A percentile compares a stretch with the other conserved stretches of the same genome.
phyloP scores from a whole-genome alignment of 1,139 yeast species.

The Magnusiomyces ingens region DNA sequence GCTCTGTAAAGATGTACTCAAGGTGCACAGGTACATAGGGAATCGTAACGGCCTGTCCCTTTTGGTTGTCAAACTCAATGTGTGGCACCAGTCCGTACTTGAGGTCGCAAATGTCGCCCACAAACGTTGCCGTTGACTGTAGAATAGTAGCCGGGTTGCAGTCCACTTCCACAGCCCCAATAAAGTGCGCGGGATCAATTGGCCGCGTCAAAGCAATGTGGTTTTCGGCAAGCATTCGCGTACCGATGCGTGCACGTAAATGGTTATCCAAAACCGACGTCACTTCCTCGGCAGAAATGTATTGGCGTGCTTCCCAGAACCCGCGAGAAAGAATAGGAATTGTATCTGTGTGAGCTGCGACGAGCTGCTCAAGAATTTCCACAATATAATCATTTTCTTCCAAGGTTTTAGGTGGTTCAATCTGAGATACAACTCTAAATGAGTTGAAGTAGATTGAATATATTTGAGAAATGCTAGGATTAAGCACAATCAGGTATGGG shows the following conservation, averaged over 20 bases:
- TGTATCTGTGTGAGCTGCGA: slow-evolving; percentile 76
- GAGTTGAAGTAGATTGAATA: slow-evolving; percentile 68
- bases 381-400: slow-evolving; percentile 51
- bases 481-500: slow-evolving; percentile 77
- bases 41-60: slow-evolving; percentile 44
- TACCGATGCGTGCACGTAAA: slow-evolving; percentile 73
- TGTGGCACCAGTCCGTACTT: slow-evolving; percentile 72
- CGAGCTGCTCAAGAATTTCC: slow-evolving; percentile 48
- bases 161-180: slow-evolving; percentile 66
- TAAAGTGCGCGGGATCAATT: slow-evolving; percentile 40
- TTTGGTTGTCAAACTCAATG: slow-evolving; percentile 43
- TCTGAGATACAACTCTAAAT: slow-evolving; percentile 51
- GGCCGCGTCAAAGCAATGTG: slow-evolving; percentile 56
- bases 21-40: slow-evolving; percentile 84
- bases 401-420: slow-evolving; percentile 39
- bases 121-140: slow-evolving; percentile 59
- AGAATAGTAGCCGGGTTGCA: slow-evolving; percentile 58
- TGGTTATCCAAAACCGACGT: slow-evolving; percentile 68
- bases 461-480: slow-evolving; percentile 83
- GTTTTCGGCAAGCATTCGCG: slow-evolving; percentile 80
- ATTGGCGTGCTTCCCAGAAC: slow-evolving; percentile 61
- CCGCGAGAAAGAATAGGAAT: slow-evolving; percentile 76
- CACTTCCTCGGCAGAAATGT: slow-evolving; percentile 45
- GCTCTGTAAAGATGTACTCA: slow-evolving; percentile 79
- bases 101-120: slow-evolving; percentile 72